A percentile compares a stretch with the other conserved stretches of the same genome.
These are phyloP conservation scores for Talaromyces atroroseus DNA, from an alignment of 2,329 filamentous ascomycete genomes.

Conservation along the genomic window DNA sequence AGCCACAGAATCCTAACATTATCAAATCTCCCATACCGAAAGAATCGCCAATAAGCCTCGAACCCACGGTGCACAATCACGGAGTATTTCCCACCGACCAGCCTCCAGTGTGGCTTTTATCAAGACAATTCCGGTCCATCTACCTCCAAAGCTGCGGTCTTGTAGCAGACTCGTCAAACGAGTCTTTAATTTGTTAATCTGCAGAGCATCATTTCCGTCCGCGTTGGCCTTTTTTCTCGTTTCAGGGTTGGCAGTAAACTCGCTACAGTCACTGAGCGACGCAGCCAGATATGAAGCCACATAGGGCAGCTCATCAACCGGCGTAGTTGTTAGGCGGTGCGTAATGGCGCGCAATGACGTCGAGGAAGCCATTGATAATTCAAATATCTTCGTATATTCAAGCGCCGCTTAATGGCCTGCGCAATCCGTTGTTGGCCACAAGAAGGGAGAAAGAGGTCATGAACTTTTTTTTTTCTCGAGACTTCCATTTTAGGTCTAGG, in stretches of 20 bases:
- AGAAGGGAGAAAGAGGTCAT: background rate
- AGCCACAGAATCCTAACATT: background rate
- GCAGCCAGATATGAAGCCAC: constrained; percentile 64
- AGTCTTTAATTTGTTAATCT: constrained; percentile 76
- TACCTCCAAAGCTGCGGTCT: constrained; percentile 66
- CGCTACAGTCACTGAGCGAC: constrained; percentile 49
- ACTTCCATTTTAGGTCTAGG: constrained; percentile 5
- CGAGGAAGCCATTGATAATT: constrained; percentile 23
- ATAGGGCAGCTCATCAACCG: constrained; percentile 66
- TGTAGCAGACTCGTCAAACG: constrained; percentile 71
- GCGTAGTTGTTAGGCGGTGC: constrained; percentile 60
- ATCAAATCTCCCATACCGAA: constrained; percentile 48
- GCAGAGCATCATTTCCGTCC: constrained; percentile 60
- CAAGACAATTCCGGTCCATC: constrained; percentile 71
- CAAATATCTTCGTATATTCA: background rate
- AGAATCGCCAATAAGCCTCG: constrained; percentile 68
- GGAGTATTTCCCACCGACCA: constrained; percentile 77
- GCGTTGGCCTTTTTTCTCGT: constrained; percentile 55
- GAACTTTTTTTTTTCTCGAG: constrained; percentile 9
- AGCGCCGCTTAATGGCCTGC: background rate
- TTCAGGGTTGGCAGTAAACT: constrained; percentile 58
- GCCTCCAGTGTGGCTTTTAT: constrained; percentile 77
- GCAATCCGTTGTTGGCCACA: background rate
- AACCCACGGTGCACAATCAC: constrained; percentile 69
- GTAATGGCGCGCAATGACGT: constrained; percentile 39